Evolutionary conservation across 805 yeast species (phyloP).

Genomic region (Lipomyces sp.): DNA sequence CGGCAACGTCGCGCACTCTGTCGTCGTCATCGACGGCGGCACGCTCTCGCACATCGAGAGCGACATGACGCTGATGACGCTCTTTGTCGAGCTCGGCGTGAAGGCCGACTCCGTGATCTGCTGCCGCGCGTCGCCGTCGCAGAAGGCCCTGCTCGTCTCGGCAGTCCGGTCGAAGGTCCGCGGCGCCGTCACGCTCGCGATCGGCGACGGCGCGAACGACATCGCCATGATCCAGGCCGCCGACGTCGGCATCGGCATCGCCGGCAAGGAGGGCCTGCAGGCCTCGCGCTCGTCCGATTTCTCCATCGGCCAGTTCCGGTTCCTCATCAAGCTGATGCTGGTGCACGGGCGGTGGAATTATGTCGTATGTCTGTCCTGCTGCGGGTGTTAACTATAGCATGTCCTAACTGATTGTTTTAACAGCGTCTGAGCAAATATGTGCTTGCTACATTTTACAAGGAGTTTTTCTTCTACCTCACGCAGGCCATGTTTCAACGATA

Average conservation of each 20-base stretch:
- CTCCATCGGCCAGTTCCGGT: slow-evolving; percentile 91
- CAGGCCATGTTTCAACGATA: slow-evolving; percentile 84
- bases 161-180: slow-evolving; percentile 70
- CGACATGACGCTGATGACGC: slow-evolving; percentile 66
- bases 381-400: neutral
- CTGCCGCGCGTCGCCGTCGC: slow-evolving; percentile 96
- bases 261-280: slow-evolving; percentile 95
- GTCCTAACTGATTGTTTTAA: neutral
- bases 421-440: slow-evolving; percentile 83
- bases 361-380: slow-evolving; percentile 38
- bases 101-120: slow-evolving; percentile 87
- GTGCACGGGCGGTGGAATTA: slow-evolving; percentile 98
- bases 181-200: slow-evolving; percentile 79
- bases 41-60: slow-evolving; percentile 70
- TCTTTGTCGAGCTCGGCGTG: slow-evolving; percentile 81
- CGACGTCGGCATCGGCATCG: slow-evolving; percentile 94
- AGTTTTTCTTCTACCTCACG: slow-evolving; percentile 79
- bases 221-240: slow-evolving; percentile 99
- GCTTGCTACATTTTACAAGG: slow-evolving; percentile 91
- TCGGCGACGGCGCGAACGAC: slow-evolving; percentile 99
- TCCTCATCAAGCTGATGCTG: slow-evolving; percentile 69
- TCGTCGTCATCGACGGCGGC: slow-evolving; percentile 91
- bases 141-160: slow-evolving; percentile 85
- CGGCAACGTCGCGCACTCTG: slow-evolving; percentile 87
- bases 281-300: slow-evolving; percentile 95